Conservation (phyloP, 2,329 filamentous ascomycete species). For the Bipolaris sorokiniana region DNA sequence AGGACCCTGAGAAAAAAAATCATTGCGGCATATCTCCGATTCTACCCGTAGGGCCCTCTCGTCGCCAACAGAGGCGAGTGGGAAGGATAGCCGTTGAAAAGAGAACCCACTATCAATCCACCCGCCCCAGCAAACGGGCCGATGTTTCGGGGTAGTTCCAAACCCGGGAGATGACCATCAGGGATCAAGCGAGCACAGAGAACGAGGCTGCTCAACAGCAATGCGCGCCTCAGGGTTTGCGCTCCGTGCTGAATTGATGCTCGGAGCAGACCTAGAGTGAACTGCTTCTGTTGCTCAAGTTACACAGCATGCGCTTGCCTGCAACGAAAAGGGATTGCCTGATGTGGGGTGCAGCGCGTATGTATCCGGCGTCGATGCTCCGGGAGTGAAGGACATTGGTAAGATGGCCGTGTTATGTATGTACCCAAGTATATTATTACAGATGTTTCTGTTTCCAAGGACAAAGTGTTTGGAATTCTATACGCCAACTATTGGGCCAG, state of each 20-base stretch:
- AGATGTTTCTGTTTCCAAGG: constrained; percentile 24
- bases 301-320: constrained; percentile 26
- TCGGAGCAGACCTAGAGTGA: constrained; percentile 7
- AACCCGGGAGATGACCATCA: constrained; percentile 27
- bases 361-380: constrained; percentile 12
- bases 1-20: constrained; percentile 8
- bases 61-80: constrained; percentile 2
- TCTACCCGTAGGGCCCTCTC: constrained; percentile 16
- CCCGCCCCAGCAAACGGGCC: constrained; percentile 18
- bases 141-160: constrained; percentile 19
- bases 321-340: constrained; percentile 16
- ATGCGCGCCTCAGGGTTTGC: constrained; percentile 4
- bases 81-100: constrained; percentile 8
- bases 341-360: constrained; percentile 14
- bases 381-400: neutral
- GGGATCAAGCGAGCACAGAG: constrained; percentile 21
- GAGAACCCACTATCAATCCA: constrained; percentile 8
- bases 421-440: constrained; percentile 24
- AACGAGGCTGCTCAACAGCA: constrained; percentile 16
- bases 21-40: constrained; percentile 13
- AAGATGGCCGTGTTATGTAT: neutral
- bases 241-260: constrained; percentile 28
- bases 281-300: constrained; percentile 18
- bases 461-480: constrained; percentile 13
- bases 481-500: constrained; percentile 16